These are phyloP conservation scores for Pleurotus eryngii DNA, from an alignment of 768 basidiomycete genomes.

Conservation along the genomic window DNA sequence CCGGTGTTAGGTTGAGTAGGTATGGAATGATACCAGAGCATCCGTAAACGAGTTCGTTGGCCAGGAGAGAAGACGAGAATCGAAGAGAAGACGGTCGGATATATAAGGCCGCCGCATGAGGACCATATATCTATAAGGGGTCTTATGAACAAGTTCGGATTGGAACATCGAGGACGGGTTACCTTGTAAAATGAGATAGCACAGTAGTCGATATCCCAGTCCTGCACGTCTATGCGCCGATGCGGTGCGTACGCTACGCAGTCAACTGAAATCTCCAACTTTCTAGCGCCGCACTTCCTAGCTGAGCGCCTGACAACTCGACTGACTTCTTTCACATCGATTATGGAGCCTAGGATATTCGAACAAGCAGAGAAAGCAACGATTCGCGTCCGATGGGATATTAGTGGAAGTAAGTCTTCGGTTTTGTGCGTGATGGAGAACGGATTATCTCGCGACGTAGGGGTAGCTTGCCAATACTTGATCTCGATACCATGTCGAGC, in stretches of 20 bases:
- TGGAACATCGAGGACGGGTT: not conserved
- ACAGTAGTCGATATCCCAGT: constrained; percentile 74
- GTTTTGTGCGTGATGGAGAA: constrained; percentile 58
- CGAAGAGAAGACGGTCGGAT: constrained; percentile 45
- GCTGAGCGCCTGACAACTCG: constrained; percentile 52
- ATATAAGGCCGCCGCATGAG: constrained; percentile 67
- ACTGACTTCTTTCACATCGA: constrained; percentile 56
- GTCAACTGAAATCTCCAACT: constrained; percentile 68
- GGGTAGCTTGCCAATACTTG: constrained; percentile 55
- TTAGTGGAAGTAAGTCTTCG: constrained; percentile 55
- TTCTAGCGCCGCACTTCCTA: constrained; percentile 46
- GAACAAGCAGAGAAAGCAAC: constrained; percentile 74
- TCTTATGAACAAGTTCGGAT: too few relatives aligned
- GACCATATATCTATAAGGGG: constrained; percentile 59
- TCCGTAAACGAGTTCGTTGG: not conserved
- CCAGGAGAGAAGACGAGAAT: constrained; percentile 26
- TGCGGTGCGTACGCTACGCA: constrained; percentile 81
- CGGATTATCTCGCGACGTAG: constrained; percentile 52
- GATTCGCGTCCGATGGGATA: constrained; percentile 63
- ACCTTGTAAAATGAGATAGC: constrained; percentile 79
- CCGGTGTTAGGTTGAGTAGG: constrained; percentile 54
- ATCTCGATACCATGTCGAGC: constrained; percentile 47
- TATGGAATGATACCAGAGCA: constrained; percentile 38
- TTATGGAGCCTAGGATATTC: constrained; percentile 67
- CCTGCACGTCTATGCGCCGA: constrained; percentile 65